Base-by-base conservation (phyloP, 2,329 filamentous ascomycete genomes). In the Clarireedia homoeocarpa region DNA sequence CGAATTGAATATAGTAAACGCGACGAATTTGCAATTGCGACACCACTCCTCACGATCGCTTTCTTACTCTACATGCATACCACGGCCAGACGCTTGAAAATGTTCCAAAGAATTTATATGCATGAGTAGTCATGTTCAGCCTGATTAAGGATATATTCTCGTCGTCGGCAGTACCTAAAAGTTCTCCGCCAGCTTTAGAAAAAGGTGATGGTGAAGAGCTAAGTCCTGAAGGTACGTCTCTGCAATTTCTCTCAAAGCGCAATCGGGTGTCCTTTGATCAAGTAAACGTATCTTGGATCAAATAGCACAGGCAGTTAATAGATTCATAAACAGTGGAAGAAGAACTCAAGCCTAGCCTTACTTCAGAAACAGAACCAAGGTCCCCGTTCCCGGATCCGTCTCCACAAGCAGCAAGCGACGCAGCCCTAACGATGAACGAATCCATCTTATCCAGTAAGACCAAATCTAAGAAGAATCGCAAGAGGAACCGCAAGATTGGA, bases 161-260 rank as follows among this genome's bases (percentile, higher is more conserved):
- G 20, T 48, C 51, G 12, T 34, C 46, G 30, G 20, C 45, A 34
- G 51, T 26, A 39, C 6, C 15, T 12, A 47, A 27, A 15, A 15
- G 38, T 48, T n/a, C 30, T 26, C 42, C 15, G 27, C 15, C 15
- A 26, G 30, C 36, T 48, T 20, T 20, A 23, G 38, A 48, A 38
- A 15, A 47, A 17, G 27, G 20, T 14, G 23, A 48, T n/a, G 10
- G 40, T 12, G 42, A 48, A 34, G 47, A 53, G 51, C 46, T 34
- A 53, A 53, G 30, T 34, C 9, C 27, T 53, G 27, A 48, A 53
- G 26, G 51, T 53, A 39, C 20, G 45, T 53, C 10, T 34, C 10
- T 12, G 30, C 10, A 34, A 9, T 12, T 34, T 3, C 10, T 34
- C 7, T 34, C 10, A 10, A 34, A 34, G 30, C 30, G 30, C 10